Percentiles rank a stretch among this genome's conserved stretches.
These are phyloP conservation scores for Trichoderma sp. DNA, from an alignment of 2,329 filamentous ascomycete species.

Conservation along the genomic window DNA sequence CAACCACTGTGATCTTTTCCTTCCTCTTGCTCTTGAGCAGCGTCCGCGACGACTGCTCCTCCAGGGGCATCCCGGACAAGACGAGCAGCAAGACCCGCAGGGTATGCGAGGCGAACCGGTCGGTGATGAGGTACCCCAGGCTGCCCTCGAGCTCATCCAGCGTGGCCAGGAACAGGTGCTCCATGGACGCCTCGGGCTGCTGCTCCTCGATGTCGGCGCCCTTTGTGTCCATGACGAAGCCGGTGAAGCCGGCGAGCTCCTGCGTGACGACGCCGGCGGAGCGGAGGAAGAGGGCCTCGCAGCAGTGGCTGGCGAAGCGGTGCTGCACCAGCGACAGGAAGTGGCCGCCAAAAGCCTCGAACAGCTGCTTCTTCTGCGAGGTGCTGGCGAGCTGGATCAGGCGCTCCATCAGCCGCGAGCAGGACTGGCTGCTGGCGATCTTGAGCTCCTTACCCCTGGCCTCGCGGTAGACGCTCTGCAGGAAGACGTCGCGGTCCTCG, in stretches of 20 bases:
- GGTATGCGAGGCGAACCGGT: constrained; percentile 87
- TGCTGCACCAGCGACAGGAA: constrained; percentile 91
- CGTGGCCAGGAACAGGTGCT: constrained; percentile 79
- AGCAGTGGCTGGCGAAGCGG: constrained; percentile 96
- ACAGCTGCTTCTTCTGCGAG: constrained; percentile 81
- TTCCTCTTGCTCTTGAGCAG: constrained; percentile 92
- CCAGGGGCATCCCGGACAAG: constrained; percentile 78
- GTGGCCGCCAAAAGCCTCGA: constrained; percentile 81
- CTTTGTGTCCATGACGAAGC: constrained; percentile 47
- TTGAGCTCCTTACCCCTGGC: constrained; percentile 93
- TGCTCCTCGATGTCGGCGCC: constrained; percentile 47
- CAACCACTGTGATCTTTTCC: constrained; percentile 71
- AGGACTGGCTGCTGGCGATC: constrained; percentile 92
- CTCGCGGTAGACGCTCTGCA: constrained; percentile 84
- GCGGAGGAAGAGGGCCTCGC: constrained; percentile 86
- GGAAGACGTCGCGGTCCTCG: constrained; percentile 71
- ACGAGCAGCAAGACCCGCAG: constrained; percentile 84
- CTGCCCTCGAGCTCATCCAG: constrained; percentile 87
- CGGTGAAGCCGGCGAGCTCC: constrained; percentile 58
- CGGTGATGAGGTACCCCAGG: constrained; percentile 80
- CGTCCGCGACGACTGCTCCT: constrained; percentile 67
- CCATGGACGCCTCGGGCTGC: constrained; percentile 67
- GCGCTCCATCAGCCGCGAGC: constrained; percentile 88
- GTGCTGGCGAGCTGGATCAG: constrained; percentile 80
- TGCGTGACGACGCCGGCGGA: constrained; percentile 77